Base-by-base conservation (phyloP, 768 basidiomycete genomes). In the Gymnopilus junonius region DNA sequence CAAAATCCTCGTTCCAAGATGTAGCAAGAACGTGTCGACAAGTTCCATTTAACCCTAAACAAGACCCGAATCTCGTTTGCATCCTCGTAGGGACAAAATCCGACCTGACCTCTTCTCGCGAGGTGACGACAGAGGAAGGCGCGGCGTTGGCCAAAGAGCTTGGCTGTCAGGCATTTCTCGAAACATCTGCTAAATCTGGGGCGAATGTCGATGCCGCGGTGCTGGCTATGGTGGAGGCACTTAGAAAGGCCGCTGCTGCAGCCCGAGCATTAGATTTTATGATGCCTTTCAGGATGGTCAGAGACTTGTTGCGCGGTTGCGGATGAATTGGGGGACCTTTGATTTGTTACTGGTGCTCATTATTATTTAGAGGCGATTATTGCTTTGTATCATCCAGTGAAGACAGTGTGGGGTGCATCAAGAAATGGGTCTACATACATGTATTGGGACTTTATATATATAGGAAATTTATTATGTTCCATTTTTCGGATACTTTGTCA, bases 31-130 rank as follows among this genome's bases (percentile, higher is more conserved):
- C 70, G 12, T 71, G 66, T 54, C 62, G 70, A 43, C 68, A 68
- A 61, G 63, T 74, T n/a, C 71, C 67, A 27, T 66, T 67, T 8
- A 59, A 65, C 51, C 54, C 62, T 4, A 67, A 67, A 46, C 46
- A 56, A 23, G 67, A 71, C 21, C 62, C 67, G 3, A 64, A 63
- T 20, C 57, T 63, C 11, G 57, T 67, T 8, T 64, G 70, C 25
- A 65, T 73, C 14, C 68, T 76, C 17, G 69, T 74, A 3, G 73
- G 72, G n/a, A 74, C 69, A 32, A 74, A 73, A 62, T 67, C 68
- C 34, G 74, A 76, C 58, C 51, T 70, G 15, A 58, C 34, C 31
- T 42, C 59, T 1, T 59, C 70, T 23, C 64, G 73, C 27, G 69
- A 71, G 46, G 69, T 76, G 7, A 67, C 67, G 0, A 14, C 55